phyloP scores from a whole-genome alignment of 202 grass and related monocot genomes.

The Digitaria exilis region DNA sequence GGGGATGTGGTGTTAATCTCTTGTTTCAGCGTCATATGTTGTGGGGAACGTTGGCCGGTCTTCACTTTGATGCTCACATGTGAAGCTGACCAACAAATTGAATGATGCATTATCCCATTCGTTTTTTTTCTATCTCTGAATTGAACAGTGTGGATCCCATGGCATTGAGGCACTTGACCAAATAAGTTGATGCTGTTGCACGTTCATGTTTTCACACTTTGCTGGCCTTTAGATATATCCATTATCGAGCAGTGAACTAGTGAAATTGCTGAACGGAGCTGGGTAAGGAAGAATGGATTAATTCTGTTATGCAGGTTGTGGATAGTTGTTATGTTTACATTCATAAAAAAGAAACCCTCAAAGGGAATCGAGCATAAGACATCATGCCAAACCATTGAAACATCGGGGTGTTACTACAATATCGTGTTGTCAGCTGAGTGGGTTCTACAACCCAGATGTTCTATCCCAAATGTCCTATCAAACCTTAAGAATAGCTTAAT shows the following conservation, averaged over 20 bases:
- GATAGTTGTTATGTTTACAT: background rate
- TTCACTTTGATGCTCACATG: conserved; percentile 3
- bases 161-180: background rate
- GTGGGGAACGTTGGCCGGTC: background rate
- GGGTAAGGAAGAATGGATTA: background rate
- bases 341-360: background rate
- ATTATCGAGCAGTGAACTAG: background rate
- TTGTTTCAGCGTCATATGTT: background rate
- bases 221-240: background rate
- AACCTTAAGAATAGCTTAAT: conserved; percentile 5
- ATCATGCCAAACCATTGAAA: conserved; percentile 11
- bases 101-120: background rate
- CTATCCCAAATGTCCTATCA: conserved; percentile 1
- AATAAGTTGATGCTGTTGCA: background rate
- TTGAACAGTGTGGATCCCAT: background rate
- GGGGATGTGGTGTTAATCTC: background rate
- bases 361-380: background rate
- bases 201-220: conserved; percentile 15
- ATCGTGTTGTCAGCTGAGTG: background rate
- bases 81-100: background rate
- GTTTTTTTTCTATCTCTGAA: background rate
- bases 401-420: background rate
- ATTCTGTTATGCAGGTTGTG: background rate
- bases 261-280: background rate
- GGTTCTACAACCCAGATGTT: background rate